A percentile compares a stretch with the other conserved stretches of the same genome.
Evolutionary conservation across 192 early-diverging fungal species (phyloP).

Genomic region (Chytriomyces sp.): DNA sequence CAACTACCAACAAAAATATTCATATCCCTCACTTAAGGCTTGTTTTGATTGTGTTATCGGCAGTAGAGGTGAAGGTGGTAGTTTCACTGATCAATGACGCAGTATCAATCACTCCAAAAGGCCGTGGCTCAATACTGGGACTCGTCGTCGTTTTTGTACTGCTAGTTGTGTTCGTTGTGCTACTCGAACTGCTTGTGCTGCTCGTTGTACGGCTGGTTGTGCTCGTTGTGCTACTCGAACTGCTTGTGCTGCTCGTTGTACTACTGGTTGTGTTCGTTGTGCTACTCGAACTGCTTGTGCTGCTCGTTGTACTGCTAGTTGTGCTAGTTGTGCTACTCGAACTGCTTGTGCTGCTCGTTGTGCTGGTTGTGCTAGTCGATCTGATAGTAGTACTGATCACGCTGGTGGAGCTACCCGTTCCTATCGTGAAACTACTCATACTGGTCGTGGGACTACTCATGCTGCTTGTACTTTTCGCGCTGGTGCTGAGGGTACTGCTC

Average conservation of each 20-base stretch:
- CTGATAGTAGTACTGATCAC: background rate
- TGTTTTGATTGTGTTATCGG: no score
- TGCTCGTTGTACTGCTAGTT: constrained; percentile 9
- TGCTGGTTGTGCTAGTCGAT: background rate
- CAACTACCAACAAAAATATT: no score
- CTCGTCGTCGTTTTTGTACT: constrained; percentile 76
- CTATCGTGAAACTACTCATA: no score
- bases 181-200: constrained; percentile 84
- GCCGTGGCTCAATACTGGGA: no score
- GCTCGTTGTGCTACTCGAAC: constrained; percentile 1
- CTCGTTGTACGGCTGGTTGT: constrained; percentile 65
- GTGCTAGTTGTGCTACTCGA: constrained; percentile 8
- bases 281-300: background rate
- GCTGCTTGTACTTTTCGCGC: background rate
- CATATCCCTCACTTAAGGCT: no score
- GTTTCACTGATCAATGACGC: no score
- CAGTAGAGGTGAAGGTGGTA: no score
- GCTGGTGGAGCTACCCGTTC: background rate
- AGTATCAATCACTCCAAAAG: no score
- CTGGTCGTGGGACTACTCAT: background rate
- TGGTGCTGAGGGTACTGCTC: no score
- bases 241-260: background rate
- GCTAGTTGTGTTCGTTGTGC: constrained; percentile 63
- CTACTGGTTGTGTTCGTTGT: constrained; percentile 1
- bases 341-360: background rate